phyloP scores from a whole-genome alignment of 176 grass and related monocot genomes.

The maize (Zea mays) region DNA sequence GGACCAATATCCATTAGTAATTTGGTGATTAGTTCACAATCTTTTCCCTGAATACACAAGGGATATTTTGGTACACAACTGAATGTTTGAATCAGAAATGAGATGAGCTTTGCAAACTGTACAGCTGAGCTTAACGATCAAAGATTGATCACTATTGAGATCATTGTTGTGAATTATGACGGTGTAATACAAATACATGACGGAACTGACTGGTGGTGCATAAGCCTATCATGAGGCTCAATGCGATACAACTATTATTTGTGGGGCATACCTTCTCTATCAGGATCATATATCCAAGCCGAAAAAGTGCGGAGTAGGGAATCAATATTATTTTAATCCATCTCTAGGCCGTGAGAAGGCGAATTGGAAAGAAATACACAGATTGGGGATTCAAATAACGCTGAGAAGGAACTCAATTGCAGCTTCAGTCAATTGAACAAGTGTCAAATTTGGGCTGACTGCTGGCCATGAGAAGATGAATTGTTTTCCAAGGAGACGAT shows the following conservation, averaged over 20 bases:
- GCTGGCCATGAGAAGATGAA: neutral
- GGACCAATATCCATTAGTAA: neutral
- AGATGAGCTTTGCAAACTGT: slow-evolving; percentile 17
- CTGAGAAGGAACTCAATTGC: neutral
- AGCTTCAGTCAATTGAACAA: neutral
- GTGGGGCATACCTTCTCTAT: too few relatives aligned
- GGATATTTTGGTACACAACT: neutral
- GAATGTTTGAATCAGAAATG: neutral
- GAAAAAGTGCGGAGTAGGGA: neutral
- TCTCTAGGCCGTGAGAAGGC: neutral
- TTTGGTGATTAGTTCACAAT: neutral
- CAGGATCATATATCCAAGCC: neutral
- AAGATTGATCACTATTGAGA: slow-evolving; percentile 20
- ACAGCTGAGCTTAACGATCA: slow-evolving; percentile 11
- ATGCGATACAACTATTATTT: too few relatives aligned
- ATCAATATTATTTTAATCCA: neutral
- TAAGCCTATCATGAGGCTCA: neutral
- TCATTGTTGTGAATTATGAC: neutral
- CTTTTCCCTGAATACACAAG: neutral
- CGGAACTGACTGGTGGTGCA: neutral
- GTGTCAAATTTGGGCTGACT: neutral
- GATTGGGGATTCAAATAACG: neutral
- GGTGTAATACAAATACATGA: neutral
- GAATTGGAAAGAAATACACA: neutral
- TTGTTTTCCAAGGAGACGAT: neutral